These are phyloP conservation scores for Pseudogymnoascus sp. DNA, from an alignment of 2,329 filamentous ascomycete genomes.

Conservation along the genomic window DNA sequence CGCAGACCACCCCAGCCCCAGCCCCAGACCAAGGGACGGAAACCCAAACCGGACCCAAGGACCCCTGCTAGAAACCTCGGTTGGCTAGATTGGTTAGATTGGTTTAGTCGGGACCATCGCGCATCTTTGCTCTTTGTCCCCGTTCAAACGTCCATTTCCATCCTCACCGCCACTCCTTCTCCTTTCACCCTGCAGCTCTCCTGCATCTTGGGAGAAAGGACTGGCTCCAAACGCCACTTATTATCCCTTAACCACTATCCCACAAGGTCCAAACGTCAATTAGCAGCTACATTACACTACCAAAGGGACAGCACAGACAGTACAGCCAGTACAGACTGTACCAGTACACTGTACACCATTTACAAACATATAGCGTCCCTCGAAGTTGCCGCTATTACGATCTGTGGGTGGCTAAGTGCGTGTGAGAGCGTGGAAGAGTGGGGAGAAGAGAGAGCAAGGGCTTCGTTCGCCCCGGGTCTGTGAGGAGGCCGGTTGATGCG, in stretches of 20 bases:
- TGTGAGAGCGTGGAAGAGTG: not conserved
- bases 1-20: not conserved
- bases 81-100: not conserved
- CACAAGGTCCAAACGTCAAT: not conserved
- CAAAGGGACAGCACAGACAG: not conserved
- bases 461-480: not conserved
- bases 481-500: conserved; percentile 3
- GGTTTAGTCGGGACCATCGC: not conserved
- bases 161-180: conserved; percentile 1
- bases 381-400: not conserved
- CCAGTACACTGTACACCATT: not conserved
- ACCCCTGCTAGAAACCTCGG: conserved; percentile 1
- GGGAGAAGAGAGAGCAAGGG: not conserved
- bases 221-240: not conserved
- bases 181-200: conserved; percentile 5
- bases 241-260: not conserved
- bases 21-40: not conserved
- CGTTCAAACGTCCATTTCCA: not conserved
- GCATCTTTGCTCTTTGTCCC: conserved; percentile 1
- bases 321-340: too few relatives aligned
- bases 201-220: not conserved
- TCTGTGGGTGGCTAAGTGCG: not conserved
- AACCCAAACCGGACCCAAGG: not conserved
- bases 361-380: not conserved
- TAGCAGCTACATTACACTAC: not conserved